A percentile compares a stretch with the other conserved stretches of the same genome.
phyloP scores from a whole-genome alignment of 306 rosid species.

The Ochetophila trinervis region DNA sequence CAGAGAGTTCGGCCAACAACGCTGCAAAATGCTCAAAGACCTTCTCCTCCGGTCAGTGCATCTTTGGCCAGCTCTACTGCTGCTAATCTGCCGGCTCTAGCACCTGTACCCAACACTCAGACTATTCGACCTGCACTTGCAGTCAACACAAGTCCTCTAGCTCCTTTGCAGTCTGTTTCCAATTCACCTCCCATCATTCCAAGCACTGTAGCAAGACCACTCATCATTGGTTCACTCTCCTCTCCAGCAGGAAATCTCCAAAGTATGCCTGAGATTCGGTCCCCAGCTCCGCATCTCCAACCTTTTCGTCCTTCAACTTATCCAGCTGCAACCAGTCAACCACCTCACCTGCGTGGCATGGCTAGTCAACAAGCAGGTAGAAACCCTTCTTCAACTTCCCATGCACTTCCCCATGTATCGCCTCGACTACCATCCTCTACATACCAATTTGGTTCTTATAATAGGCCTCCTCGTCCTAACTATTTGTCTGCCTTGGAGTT shows the following conservation, averaged over 20 bases:
- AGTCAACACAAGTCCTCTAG: constrained; percentile 18
- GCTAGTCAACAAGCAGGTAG: constrained; percentile 37
- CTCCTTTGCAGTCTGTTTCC: constrained; percentile 29
- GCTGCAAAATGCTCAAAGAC: constrained; percentile 34
- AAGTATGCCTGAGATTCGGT: constrained; percentile 42
- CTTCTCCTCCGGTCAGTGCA: constrained; percentile 27
- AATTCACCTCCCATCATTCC: constrained; percentile 28
- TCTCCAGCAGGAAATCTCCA: constrained; percentile 36
- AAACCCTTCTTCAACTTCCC: constrained; percentile 27
- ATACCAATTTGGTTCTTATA: constrained; percentile 25
- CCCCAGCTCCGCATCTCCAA: constrained; percentile 76
- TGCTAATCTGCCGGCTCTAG: constrained; percentile 26
- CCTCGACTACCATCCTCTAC: constrained; percentile 26
- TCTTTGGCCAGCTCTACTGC: constrained; percentile 26
- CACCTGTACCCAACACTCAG: constrained; percentile 15
- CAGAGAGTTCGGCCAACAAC: constrained; percentile 34
- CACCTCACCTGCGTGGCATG: constrained; percentile 2
- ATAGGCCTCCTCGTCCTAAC: constrained; percentile 20
- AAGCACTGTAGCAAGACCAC: constrained; percentile 37
- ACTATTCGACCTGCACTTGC: constrained; percentile 16
- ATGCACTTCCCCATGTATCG: constrained; percentile 28
- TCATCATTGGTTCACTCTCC: constrained; percentile 36
- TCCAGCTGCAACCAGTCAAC: constrained; percentile 2
- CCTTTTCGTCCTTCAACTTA: constrained; percentile 51
- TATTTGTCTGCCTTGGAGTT: constrained; percentile 32